phyloP scores from a whole-genome alignment of 768 basidiomycete genomes.

The Phaeotremella fagi region DNA sequence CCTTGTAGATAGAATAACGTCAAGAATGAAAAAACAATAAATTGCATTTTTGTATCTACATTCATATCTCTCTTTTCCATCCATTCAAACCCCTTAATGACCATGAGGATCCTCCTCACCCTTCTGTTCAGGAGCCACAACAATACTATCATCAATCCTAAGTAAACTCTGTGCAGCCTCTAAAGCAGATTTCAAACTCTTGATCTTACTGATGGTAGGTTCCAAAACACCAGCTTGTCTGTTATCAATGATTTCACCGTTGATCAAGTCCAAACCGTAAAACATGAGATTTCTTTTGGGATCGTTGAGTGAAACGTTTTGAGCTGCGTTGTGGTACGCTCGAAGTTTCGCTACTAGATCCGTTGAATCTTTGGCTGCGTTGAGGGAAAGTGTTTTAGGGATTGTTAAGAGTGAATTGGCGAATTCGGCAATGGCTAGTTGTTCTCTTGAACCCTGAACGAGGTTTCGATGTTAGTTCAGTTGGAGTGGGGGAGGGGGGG shows the following conservation, averaged over 20 bases:
- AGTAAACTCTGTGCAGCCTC: constrained; percentile 82
- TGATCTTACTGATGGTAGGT: constrained; percentile 95
- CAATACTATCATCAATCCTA: constrained; percentile 68
- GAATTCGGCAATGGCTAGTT: constrained; percentile 98
- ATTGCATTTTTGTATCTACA: neutral
- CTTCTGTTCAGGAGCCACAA: constrained; percentile 44
- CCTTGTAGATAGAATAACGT: no score
- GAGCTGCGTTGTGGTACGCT: constrained; percentile 93
- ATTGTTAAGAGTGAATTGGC: constrained; percentile 86
- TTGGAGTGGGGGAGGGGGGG: neutral
- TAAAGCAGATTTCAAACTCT: constrained; percentile 92
- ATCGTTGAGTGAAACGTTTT: constrained; percentile 83
- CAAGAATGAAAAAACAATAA: no score
- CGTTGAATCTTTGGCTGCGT: constrained; percentile 97
- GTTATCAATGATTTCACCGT: constrained; percentile 94
- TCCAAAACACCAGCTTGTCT: constrained; percentile 87
- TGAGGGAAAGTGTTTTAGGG: constrained; percentile 93
- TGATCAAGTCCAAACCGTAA: constrained; percentile 90
- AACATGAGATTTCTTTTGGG: constrained; percentile 83
- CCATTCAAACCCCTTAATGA: constrained; percentile 38
- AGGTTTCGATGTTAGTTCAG: neutral
- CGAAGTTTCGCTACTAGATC: constrained; percentile 94
- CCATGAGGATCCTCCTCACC: constrained; percentile 47
- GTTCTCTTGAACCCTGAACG: constrained; percentile 87
- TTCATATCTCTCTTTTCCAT: neutral